These are phyloP conservation scores for Capsicum baccatum DNA, from an alignment of 257 asterid species.

Conservation along the genomic window DNA sequence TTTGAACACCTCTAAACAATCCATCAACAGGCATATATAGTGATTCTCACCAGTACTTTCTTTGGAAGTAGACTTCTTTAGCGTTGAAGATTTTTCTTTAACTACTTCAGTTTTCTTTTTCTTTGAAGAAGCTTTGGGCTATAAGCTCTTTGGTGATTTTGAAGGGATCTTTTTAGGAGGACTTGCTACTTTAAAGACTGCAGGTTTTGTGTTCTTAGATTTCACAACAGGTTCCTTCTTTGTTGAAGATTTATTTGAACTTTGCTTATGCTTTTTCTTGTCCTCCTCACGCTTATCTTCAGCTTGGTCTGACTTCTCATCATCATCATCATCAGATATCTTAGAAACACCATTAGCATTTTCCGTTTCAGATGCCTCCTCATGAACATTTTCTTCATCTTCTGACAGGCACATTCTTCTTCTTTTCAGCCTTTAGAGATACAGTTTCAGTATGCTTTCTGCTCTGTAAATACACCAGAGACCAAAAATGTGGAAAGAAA, in stretches of 20 bases:
- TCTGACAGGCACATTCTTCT: slow-evolving; percentile 56
- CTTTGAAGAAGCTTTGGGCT: slow-evolving; percentile 49
- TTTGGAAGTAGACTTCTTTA: slow-evolving; percentile 58
- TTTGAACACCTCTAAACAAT: not conserved
- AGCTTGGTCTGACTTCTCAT: slow-evolving; percentile 62
- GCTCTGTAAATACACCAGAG: slow-evolving; percentile 45
- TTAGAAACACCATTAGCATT: slow-evolving; percentile 57
- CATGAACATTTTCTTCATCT: slow-evolving; percentile 63
- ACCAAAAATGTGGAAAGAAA: slow-evolving; percentile 16
- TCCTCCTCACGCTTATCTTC: slow-evolving; percentile 54
- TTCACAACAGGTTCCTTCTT: slow-evolving; percentile 59
- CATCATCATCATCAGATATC: slow-evolving; percentile 71
- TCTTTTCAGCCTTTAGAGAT: slow-evolving; percentile 55
- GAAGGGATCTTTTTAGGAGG: slow-evolving; percentile 59
- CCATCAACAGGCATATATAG: not conserved
- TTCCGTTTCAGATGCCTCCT: slow-evolving; percentile 44
- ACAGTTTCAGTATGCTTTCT: slow-evolving; percentile 52
- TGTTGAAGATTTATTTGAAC: slow-evolving; percentile 50
- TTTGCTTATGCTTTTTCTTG: slow-evolving; percentile 49
- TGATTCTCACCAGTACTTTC: slow-evolving; percentile 63
- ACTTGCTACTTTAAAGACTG: slow-evolving; percentile 52
- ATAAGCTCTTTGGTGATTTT: slow-evolving; percentile 55
- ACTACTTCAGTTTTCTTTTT: slow-evolving; percentile 59
- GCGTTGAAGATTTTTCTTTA: slow-evolving; percentile 55
- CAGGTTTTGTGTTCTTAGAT: slow-evolving; percentile 53